Base-by-base conservation (phyloP, 2,329 filamentous ascomycete genomes). In the Stagonosporopsis rhizophila region DNA sequence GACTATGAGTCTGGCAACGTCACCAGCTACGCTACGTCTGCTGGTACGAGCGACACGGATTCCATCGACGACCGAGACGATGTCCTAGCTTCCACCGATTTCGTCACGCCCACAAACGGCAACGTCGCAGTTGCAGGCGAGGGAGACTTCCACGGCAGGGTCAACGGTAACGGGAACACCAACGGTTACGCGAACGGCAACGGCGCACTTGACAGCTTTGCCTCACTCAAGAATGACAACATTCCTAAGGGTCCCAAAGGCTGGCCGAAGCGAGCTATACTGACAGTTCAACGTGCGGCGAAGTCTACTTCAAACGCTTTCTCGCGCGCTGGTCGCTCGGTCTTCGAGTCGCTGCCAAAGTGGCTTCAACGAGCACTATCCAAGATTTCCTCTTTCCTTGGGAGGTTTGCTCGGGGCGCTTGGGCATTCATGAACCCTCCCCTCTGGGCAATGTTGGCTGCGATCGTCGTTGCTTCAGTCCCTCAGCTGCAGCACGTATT, bases 401-500 rank as follows among this genome's bases (percentile, higher is more conserved):
- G 65, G 75, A 84, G 74, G 60, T 88, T 91, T 65, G 77, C 85
- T 64, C 78, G 78, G 44, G 92, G 92, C 48, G 74, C 93, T 12
- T 95, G 90, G 90, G 89, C 90, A 44, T 96, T 97, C 75, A 98
- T 99, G 94, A 98, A 98, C 77, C 94, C 95, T 38, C 95, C 95
- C 0, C 87, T 99, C 23, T 98, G 93, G 92, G 93, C 95, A 27
- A 98, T 99, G 95, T 80, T 98, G 30, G 81, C 88, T 35, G 91
- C 95, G n/a, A 88, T 98, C 41, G 79, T 96, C 46, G 90, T 99
- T 6, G 95, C 95, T 2, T 96, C 92, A 0, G 85, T 97, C 6
- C 95, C 95, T 0, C 72, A 81, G 1, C 83, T 99, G 7, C 94
- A 99, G 75, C 81, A 83, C 37, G 79, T 95, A 17, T 97, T 99